These are phyloP conservation scores for Mayamaea pseudoterrestris DNA, from an alignment of 108 stramenopile species.

Conservation along the genomic window DNA sequence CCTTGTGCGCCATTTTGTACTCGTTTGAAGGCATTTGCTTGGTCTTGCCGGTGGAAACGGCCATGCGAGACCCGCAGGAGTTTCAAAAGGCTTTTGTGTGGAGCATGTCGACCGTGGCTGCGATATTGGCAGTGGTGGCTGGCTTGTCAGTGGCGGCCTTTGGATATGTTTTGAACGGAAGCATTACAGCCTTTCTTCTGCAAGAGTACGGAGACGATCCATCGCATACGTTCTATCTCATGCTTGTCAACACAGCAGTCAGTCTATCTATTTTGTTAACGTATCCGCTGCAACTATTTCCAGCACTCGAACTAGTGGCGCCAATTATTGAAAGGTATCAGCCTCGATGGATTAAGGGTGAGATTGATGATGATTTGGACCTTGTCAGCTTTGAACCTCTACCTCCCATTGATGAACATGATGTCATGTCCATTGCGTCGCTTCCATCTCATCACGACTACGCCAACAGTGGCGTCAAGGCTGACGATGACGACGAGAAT, in stretches of 20 bases:
- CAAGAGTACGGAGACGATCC: constrained; percentile 14
- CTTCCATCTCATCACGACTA: constrained; percentile 1
- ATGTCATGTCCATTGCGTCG: constrained; percentile 14
- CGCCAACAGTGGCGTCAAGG: neutral
- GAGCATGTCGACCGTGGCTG: constrained; percentile 33
- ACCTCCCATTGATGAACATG: constrained; percentile 35
- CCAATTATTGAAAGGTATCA: constrained; percentile 6
- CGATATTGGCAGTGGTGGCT: constrained; percentile 30
- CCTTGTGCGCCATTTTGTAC: constrained; percentile 59
- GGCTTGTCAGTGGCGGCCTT: constrained; percentile 42
- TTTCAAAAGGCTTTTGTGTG: constrained; percentile 31
- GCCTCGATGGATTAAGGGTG: too few relatives aligned
- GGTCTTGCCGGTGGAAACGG: constrained; percentile 47
- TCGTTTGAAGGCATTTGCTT: constrained; percentile 63
- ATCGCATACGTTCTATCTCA: constrained; percentile 11
- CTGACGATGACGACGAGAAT: constrained; percentile 9
- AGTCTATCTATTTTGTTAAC: constrained; percentile 45
- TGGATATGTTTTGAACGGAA: constrained; percentile 51
- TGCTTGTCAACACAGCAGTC: constrained; percentile 39
- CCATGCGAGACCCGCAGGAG: constrained; percentile 21
- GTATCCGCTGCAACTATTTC: constrained; percentile 57
- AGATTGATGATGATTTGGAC: constrained; percentile 24
- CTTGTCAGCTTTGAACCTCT: constrained; percentile 37
- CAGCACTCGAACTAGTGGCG: constrained; percentile 41
- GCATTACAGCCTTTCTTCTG: constrained; percentile 57